A percentile compares a stretch with the other conserved stretches of the same genome.
Evolutionary conservation across 345 rosid genomes (phyloP).

Genomic region (Syzygium aqueum): DNA sequence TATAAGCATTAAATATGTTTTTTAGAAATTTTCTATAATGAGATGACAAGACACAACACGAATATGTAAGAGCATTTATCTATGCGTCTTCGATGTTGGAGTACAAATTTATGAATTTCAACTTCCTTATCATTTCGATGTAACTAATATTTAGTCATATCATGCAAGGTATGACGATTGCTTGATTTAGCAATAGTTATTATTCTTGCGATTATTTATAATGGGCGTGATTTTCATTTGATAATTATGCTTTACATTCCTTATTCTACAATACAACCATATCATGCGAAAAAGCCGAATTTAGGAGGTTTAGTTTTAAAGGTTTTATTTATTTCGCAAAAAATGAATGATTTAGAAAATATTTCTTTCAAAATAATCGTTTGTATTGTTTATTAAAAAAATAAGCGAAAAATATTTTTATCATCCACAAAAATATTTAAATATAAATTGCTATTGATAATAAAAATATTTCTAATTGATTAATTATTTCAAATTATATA

Average conservation of each 20-base stretch:
- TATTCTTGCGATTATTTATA: neutral
- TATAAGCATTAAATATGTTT: neutral
- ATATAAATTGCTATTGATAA: neutral
- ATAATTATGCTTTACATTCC: neutral
- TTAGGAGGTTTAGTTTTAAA: neutral
- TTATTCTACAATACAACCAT: neutral
- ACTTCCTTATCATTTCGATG: neutral
- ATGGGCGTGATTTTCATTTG: neutral
- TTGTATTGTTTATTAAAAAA: too few species aligned
- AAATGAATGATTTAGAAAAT: neutral
- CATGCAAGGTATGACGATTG: neutral
- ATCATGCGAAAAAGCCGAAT: neutral
- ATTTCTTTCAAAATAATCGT: neutral
- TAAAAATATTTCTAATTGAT: neutral
- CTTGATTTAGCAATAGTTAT: neutral
- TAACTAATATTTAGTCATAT: neutral
- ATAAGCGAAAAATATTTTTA: neutral
- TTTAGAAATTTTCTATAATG: neutral
- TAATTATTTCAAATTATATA: neutral
- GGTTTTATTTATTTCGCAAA: neutral
- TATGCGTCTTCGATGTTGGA: accelerated
- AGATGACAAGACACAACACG: neutral
- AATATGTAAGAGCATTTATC: accelerated
- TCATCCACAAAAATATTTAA: neutral
- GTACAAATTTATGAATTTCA: neutral